Percentiles rank a stretch among this genome's conserved stretches.
phyloP scores from a whole-genome alignment of 768 basidiomycete genomes.

The Mycena alexandri region DNA sequence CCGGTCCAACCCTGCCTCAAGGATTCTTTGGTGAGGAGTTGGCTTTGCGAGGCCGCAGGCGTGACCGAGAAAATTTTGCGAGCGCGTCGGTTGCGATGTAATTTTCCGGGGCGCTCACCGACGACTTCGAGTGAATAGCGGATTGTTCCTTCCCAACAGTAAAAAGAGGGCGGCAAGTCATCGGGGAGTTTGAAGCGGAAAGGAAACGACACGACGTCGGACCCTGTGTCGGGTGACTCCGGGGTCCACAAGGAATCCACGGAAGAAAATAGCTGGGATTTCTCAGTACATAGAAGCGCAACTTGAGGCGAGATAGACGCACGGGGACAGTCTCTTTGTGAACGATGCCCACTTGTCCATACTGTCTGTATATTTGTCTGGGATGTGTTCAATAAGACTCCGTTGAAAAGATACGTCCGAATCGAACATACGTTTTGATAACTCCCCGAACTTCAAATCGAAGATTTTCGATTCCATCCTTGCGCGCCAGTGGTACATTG shows the following conservation, averaged over 20 bases:
- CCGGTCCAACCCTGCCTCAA: slow-evolving; percentile 23
- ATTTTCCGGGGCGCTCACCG: slow-evolving; percentile 15
- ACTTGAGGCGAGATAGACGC: background rate
- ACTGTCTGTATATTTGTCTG: background rate
- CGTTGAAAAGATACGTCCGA: background rate
- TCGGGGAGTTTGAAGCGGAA: slow-evolving; percentile 23
- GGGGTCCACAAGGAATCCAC: background rate
- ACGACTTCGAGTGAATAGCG: slow-evolving; percentile 26
- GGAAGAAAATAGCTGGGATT: background rate
- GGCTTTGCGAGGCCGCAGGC: slow-evolving; percentile 5
- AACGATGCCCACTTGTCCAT: background rate
- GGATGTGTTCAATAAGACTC: background rate
- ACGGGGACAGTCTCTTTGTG: slow-evolving; percentile 1
- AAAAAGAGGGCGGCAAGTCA: slow-evolving; percentile 16
- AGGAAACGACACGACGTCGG: slow-evolving; percentile 8
- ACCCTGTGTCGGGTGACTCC: background rate
- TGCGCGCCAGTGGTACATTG: slow-evolving; percentile 1
- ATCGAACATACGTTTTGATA: slow-evolving; percentile 5
- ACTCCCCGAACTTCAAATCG: slow-evolving; percentile 8
- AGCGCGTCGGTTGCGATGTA: slow-evolving; percentile 19
- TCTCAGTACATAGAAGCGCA: background rate
- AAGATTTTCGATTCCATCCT: slow-evolving; percentile 9
- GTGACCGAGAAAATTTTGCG: slow-evolving; percentile 17
- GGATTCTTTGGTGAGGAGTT: slow-evolving; percentile 12
- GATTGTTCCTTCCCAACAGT: background rate